phyloP scores from a whole-genome alignment of 768 basidiomycete genomes.

The Boletus subcaerulescens region DNA sequence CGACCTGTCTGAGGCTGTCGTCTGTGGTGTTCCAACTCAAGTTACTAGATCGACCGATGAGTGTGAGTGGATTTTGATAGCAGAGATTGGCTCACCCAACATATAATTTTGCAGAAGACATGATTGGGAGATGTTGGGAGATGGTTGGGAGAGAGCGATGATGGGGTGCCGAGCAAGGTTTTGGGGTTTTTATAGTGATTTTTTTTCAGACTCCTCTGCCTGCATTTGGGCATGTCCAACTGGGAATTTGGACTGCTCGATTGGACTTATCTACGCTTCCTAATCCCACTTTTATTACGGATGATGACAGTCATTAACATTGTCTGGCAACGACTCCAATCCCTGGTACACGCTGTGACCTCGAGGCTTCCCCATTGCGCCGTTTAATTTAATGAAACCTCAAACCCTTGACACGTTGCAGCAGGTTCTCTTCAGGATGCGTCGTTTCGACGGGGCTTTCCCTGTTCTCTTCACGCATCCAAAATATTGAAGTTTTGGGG shows the following conservation, averaged over 20 bases:
- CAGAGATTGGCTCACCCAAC: conserved; percentile 26
- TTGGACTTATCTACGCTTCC: conserved; percentile 11
- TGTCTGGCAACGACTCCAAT: background rate
- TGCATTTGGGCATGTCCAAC: conserved; percentile 25
- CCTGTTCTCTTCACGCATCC: background rate
- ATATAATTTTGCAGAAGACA: conserved; percentile 30
- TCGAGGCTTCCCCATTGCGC: conserved; percentile 3
- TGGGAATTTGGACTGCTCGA: background rate
- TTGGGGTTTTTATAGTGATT: conserved; percentile 26
- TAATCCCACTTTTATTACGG: background rate
- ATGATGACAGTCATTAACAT: no score
- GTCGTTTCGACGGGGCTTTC: background rate
- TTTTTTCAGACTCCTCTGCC: conserved; percentile 35
- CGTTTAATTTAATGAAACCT: conserved; percentile 3
- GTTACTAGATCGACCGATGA: conserved; percentile 18
- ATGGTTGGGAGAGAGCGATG: conserved; percentile 14
- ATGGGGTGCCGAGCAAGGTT: conserved; percentile 16
- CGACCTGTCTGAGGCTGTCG: conserved; percentile 22
- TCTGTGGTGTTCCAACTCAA: conserved; percentile 35
- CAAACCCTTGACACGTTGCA: background rate
- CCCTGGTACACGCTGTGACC: conserved; percentile 5
- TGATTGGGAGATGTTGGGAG: conserved; percentile 11
- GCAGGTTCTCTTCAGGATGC: conserved; percentile 3
- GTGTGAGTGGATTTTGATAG: background rate
- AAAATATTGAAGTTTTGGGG: background rate